Conservation (phyloP, 306 rosid species). For the Gastrolobium villosum region DNA sequence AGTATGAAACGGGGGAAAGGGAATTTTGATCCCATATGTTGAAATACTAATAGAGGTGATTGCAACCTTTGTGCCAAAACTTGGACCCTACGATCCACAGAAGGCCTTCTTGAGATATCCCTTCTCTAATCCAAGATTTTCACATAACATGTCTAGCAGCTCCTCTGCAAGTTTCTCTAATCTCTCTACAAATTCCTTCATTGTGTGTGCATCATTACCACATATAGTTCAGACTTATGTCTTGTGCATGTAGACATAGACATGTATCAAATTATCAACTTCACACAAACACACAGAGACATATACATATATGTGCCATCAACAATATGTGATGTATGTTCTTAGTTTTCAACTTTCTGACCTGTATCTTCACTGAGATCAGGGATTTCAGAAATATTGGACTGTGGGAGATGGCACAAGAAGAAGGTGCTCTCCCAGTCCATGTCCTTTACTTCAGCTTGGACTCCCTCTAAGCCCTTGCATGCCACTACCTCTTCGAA, state of each 20-base stretch:
- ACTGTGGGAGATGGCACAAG: slow-evolving; percentile 64
- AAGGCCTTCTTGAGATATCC: slow-evolving; percentile 71
- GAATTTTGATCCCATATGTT: no score
- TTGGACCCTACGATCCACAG: slow-evolving; percentile 71
- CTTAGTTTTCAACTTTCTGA: not conserved
- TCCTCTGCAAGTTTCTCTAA: slow-evolving; percentile 71
- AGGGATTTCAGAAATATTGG: slow-evolving; percentile 68
- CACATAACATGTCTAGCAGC: slow-evolving; percentile 72
- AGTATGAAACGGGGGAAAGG: no score
- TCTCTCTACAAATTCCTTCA: slow-evolving; percentile 70
- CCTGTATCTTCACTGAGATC: slow-evolving; percentile 71
- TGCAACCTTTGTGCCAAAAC: slow-evolving; percentile 80
- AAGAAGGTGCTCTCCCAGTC: slow-evolving; percentile 79
- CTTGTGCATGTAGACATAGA: not conserved
- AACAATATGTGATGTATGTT: not conserved
- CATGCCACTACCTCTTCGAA: slow-evolving; percentile 55
- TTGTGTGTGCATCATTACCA: slow-evolving; percentile 47
- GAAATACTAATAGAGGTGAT: no score
- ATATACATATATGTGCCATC: not conserved
- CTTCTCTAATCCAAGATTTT: slow-evolving; percentile 73
- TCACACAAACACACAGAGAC: no score
- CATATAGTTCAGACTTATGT: not conserved
- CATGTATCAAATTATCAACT: not conserved
- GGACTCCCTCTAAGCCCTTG: slow-evolving; percentile 60
- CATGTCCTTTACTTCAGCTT: slow-evolving; percentile 65